Evolutionary conservation across 805 yeast species (phyloP).

Genomic region (Wickerhamiella sergipiensis): DNA sequence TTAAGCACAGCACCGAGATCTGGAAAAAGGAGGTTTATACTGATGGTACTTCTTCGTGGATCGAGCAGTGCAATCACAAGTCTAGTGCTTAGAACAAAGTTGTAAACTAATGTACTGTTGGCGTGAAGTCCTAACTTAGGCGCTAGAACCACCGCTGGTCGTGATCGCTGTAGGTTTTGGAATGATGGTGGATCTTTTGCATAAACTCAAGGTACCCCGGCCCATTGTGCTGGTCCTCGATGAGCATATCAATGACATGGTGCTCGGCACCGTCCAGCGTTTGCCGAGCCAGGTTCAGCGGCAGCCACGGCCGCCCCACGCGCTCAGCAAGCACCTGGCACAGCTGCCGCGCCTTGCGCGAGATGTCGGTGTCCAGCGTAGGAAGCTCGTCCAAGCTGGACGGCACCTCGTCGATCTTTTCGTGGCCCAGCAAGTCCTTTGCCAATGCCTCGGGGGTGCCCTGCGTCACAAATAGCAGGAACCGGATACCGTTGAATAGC

Average conservation of each 20-base stretch:
- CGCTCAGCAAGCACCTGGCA: slow-evolving; percentile 39
- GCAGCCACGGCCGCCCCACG: slow-evolving; percentile 28
- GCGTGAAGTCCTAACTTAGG: too few relatives aligned
- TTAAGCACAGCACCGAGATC: slow-evolving; percentile 34
- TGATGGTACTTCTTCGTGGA: slow-evolving; percentile 33
- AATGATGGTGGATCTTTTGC: slow-evolving; percentile 45
- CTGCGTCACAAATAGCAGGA: slow-evolving; percentile 55
- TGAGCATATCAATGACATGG: slow-evolving; percentile 44
- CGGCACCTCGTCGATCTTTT: slow-evolving; percentile 31
- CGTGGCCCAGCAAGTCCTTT: slow-evolving; percentile 58
- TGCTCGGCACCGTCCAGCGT: slow-evolving; percentile 47
- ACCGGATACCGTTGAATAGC: slow-evolving; percentile 50
- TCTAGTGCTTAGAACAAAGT: not conserved
- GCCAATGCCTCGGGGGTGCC: slow-evolving; percentile 45
- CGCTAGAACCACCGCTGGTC: not conserved
- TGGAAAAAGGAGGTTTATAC: slow-evolving; percentile 37
- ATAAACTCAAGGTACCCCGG: slow-evolving; percentile 52
- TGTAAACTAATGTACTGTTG: too few relatives aligned
- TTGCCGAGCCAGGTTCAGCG: slow-evolving; percentile 49
- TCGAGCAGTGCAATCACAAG: slow-evolving; percentile 14
- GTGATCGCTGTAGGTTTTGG: slow-evolving; percentile 14
- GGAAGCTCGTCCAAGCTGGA: slow-evolving; percentile 51
- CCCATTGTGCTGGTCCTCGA: slow-evolving; percentile 50
- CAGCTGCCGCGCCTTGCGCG: slow-evolving; percentile 51
- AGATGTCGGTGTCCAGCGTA: slow-evolving; percentile 50